These are phyloP conservation scores for Eurotiales sp. DNA, from an alignment of 2,329 filamentous ascomycete genomes.

Conservation along the genomic window DNA sequence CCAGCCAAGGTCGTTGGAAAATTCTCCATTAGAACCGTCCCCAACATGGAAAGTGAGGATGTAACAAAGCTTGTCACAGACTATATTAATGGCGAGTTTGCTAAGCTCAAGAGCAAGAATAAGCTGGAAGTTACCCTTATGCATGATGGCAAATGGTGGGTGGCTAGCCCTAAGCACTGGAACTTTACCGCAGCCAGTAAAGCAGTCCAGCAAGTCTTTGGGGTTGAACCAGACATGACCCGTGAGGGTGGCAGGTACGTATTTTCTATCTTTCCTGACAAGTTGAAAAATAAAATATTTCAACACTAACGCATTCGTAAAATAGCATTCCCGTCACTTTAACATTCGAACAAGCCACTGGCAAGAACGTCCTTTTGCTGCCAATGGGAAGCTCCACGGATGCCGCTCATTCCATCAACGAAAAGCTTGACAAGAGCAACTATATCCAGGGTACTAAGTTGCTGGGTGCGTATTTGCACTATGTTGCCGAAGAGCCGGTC, in stretches of 20 bases:
- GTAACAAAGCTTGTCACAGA: slow-evolving; percentile 83
- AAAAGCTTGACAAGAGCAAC: slow-evolving; percentile 95
- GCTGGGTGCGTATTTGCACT: slow-evolving; percentile 90
- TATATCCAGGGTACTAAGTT: slow-evolving; percentile 98
- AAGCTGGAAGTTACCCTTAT: slow-evolving; percentile 74
- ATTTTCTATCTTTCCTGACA: no score
- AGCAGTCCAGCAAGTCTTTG: slow-evolving; percentile 94
- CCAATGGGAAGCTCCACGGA: slow-evolving; percentile 98
- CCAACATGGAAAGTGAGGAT: slow-evolving; percentile 89
- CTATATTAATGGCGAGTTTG: slow-evolving; percentile 78
- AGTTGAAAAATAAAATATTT: no score
- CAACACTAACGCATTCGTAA: no score
- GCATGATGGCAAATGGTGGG: slow-evolving; percentile 98
- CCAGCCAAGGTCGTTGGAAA: slow-evolving; percentile 97
- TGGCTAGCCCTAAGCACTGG: slow-evolving; percentile 96
- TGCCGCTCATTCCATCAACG: slow-evolving; percentile 95
- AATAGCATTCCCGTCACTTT: slow-evolving; percentile 91
- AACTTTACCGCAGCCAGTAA: slow-evolving; percentile 94
- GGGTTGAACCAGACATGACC: slow-evolving; percentile 89
- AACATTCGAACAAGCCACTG: slow-evolving; percentile 94
- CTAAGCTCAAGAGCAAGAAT: slow-evolving; percentile 89
- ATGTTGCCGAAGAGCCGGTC: slow-evolving; percentile 84
- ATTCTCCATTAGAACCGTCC: slow-evolving; percentile 96
- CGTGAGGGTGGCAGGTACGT: slow-evolving; percentile 84
- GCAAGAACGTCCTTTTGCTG: slow-evolving; percentile 92